Conservation (phyloP, 2,329 filamentous ascomycete species). For the Penicillium brasilianum region DNA sequence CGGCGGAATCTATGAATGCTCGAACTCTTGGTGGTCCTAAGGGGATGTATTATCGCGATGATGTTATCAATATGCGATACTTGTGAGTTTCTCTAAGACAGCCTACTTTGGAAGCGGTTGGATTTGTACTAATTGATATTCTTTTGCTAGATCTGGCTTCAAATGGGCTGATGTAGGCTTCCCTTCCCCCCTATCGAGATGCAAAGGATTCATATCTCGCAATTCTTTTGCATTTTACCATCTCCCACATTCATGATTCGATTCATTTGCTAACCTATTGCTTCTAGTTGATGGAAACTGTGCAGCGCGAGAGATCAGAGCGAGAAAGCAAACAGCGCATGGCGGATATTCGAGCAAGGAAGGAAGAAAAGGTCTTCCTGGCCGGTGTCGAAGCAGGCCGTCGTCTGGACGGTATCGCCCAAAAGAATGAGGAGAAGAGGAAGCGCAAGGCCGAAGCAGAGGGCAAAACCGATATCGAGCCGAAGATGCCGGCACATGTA, state of each 20-base stretch:
- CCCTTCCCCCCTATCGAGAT: background rate
- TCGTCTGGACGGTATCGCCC: constrained; percentile 50
- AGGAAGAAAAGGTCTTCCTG: constrained; percentile 52
- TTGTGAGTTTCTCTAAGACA: constrained; percentile 26
- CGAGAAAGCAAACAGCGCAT: constrained; percentile 48
- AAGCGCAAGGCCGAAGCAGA: constrained; percentile 35
- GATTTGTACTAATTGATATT: background rate
- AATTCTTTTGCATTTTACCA: background rate
- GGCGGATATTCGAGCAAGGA: constrained; percentile 49
- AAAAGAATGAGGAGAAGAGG: constrained; percentile 49
- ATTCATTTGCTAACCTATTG: background rate
- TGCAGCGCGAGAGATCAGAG: constrained; percentile 49
- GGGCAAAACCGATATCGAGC: constrained; percentile 8
- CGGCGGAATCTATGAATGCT: constrained; percentile 53
- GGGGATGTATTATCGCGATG: constrained; percentile 53
- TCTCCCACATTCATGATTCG: background rate
- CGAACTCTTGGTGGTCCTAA: constrained; percentile 50
- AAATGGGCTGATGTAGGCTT: constrained; percentile 45
- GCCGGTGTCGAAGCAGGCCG: constrained; percentile 49
- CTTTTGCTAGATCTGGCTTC: constrained; percentile 19
- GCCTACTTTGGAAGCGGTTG: background rate
- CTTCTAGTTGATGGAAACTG: constrained; percentile 47
- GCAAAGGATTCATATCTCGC: too few relatives aligned
- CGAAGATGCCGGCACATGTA: constrained; percentile 29
- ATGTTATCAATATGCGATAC: constrained; percentile 55